Conservation (phyloP, 2,329 filamentous ascomycete genomes). For the Sporothrix phasma region DNA sequence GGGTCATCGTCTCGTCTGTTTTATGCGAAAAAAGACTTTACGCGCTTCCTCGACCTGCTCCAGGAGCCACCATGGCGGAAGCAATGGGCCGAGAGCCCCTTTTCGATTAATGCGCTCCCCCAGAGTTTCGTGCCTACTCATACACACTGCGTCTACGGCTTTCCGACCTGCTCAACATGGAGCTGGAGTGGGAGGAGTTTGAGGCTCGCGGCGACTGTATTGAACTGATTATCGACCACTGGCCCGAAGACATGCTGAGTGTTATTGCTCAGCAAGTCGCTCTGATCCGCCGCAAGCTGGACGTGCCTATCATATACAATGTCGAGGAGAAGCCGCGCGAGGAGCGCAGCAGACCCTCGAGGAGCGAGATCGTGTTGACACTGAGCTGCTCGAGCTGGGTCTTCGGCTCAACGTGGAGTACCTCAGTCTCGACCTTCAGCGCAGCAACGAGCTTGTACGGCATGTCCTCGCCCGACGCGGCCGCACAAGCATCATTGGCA, state of each 20-base stretch:
- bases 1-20: constrained; percentile 49
- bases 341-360: constrained; percentile 30
- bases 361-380: constrained; percentile 37
- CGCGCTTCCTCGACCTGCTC: constrained; percentile 47
- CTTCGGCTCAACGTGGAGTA: constrained; percentile 58
- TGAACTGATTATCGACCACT: constrained; percentile 50
- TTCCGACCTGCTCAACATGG: constrained; percentile 43
- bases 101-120: constrained; percentile 50
- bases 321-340: constrained; percentile 42
- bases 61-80: constrained; percentile 42
- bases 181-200: constrained; percentile 41
- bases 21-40: constrained; percentile 50
- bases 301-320: constrained; percentile 47
- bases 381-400: constrained; percentile 51
- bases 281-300: constrained; percentile 45
- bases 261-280: constrained; percentile 46
- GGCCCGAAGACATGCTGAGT: constrained; percentile 39
- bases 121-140: constrained; percentile 48
- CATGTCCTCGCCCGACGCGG: constrained; percentile 44
- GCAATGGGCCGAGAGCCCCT: constrained; percentile 48
- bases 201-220: constrained; percentile 51
- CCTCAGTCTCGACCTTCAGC: constrained; percentile 51
- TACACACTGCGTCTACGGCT: constrained; percentile 54
- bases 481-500: constrained; percentile 51
- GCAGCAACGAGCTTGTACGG: constrained; percentile 38